phyloP scores from a whole-genome alignment of 2,329 filamentous ascomycete genomes.

The Myriosclerotinia curreyana region DNA sequence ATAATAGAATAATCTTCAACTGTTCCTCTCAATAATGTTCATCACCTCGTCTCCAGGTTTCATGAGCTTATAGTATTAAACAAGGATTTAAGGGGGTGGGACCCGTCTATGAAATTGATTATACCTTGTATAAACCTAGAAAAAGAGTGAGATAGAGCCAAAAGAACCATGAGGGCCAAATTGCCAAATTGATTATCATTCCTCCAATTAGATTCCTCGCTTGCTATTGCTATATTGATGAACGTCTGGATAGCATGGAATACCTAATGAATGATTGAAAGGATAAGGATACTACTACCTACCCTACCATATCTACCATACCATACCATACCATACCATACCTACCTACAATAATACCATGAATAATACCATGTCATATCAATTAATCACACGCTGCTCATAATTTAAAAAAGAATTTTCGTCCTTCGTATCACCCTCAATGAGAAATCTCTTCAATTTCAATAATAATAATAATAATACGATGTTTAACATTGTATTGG shows the following conservation, averaged over 20 bases:
- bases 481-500: too few relatives aligned
- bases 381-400: constrained; percentile 19
- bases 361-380: constrained; percentile 2
- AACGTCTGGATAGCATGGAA: too few relatives aligned
- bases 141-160: too few relatives aligned
- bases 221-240: too few relatives aligned
- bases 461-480: too few relatives aligned
- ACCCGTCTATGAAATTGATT: constrained; percentile 3
- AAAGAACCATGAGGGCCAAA: neutral
- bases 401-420: constrained; percentile 11
- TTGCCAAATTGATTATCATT: neutral
- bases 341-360: neutral
- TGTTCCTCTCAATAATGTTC: neutral
- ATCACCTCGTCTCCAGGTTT: constrained; percentile 9
- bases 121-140: too few relatives aligned
- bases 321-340: too few relatives aligned
- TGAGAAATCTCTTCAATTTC: constrained; percentile 1
- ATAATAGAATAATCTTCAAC: neutral
- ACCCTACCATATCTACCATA: too few relatives aligned
- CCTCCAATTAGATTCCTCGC: constrained; percentile 1
- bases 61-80: neutral
- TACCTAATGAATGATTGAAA: too few relatives aligned
- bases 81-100: constrained; percentile 1
- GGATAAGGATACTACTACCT: too few relatives aligned
- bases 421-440: constrained; percentile 15